phyloP scores from a whole-genome alignment of 2,329 filamentous ascomycete genomes.

The Aspergillus pseudoviridinutans region DNA sequence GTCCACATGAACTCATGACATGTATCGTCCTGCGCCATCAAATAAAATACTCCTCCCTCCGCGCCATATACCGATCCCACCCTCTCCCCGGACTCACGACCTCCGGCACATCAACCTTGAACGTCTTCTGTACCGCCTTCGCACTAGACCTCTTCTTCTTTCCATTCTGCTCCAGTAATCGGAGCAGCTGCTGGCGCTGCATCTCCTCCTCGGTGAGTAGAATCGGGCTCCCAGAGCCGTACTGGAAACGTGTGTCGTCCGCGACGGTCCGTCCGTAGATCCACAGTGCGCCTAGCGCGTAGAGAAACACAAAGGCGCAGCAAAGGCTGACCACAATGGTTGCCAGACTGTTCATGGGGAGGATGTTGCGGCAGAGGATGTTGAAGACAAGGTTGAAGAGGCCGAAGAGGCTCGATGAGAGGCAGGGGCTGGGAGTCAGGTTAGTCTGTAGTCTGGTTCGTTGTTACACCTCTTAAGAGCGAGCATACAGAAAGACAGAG shows the following conservation, averaged over 20 bases:
- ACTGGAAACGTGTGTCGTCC: slow-evolving; percentile 4
- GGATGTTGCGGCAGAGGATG: slow-evolving; percentile 25
- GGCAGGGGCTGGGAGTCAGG: slow-evolving; percentile 15
- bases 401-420: slow-evolving; percentile 27
- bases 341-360: slow-evolving; percentile 23
- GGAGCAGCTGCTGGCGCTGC: slow-evolving; percentile 37
- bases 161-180: slow-evolving; percentile 30
- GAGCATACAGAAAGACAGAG: slow-evolving; percentile 29
- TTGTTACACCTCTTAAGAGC: neutral
- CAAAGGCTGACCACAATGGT: slow-evolving; percentile 26
- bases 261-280: slow-evolving; percentile 17
- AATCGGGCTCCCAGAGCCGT: slow-evolving; percentile 10
- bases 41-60: slow-evolving; percentile 2
- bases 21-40: neutral
- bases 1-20: neutral
- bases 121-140: slow-evolving; percentile 23
- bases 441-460: slow-evolving; percentile 2
- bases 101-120: slow-evolving; percentile 25
- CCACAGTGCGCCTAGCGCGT: slow-evolving; percentile 24
- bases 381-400: slow-evolving; percentile 33
- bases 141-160: slow-evolving; percentile 16
- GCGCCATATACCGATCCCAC: slow-evolving; percentile 18
- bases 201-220: slow-evolving; percentile 36
- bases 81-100: slow-evolving; percentile 14
- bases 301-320: slow-evolving; percentile 24